Evolutionary conservation across 148 eudicot species (phyloP), one percentile per base, ranked within the genome.

Genomic region (Pouteria glomerata): DNA sequence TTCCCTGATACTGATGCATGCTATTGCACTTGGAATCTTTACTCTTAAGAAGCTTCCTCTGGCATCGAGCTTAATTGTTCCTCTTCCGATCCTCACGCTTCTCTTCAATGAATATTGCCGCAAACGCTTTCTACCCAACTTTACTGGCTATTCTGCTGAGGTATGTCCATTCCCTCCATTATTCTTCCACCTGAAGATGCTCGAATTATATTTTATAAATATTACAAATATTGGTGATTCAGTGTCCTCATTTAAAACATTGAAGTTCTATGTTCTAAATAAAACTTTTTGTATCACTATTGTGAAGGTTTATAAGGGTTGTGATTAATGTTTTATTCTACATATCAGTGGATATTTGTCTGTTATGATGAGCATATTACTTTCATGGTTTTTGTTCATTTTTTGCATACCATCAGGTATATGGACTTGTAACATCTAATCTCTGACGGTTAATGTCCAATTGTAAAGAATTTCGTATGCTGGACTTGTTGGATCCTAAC

Each of bases 41-140:
- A 75, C 88, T n/a, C 66, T 88, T 74, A 91, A 88, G 86, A 84
- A 91, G 71, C 66, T 82, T 74, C 58, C 80, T 18, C 31, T 26
- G 66, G 91, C 91, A 59, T 79, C 93, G 18, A 47, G 74, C 16
- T 44, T 86, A 21, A 76, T 84, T 4, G 34, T 88, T 67, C 97
- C 97, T 72, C 93, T 91, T 57, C 86, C 84, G 12, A 35, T 88
- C 23, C 62, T 85, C 57, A 91, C 97, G 0, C 89, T 91, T 74
- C 79, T 91, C 69, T 91, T 91, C 70, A 86, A 91, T 29, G 89
- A 80, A 68, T 91, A 88, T 47, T 91, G 97, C 77, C 82, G 91
- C 39, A 85, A 86, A 57, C 86, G 97, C 29, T 91, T 88, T 78
- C 85, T 80, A 45, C 97, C 97, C 24, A 86, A 82, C 62, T 91